phyloP scores from a whole-genome alignment of 257 asterid species.

The Solanum piurae region DNA sequence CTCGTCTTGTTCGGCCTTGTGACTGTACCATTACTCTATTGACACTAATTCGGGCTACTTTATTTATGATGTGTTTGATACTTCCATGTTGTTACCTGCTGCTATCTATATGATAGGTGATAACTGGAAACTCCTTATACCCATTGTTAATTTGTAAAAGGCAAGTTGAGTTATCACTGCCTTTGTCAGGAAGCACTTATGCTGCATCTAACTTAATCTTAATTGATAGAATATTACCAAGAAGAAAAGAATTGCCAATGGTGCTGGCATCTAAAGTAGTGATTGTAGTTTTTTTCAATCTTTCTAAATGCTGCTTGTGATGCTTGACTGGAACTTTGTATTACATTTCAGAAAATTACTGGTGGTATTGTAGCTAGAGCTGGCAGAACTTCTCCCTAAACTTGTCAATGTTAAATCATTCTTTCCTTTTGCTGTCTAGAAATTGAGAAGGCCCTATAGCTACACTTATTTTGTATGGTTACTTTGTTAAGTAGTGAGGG shows the following conservation, averaged over 20 bases:
- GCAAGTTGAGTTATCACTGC: no score
- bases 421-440: not conserved
- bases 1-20: not conserved
- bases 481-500: not conserved
- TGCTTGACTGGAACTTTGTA: not conserved
- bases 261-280: not conserved
- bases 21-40: not conserved
- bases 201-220: not conserved
- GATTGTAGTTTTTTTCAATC: not conserved
- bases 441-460: not conserved
- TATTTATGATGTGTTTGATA: not conserved
- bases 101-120: not conserved
- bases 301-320: not conserved
- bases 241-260: not conserved
- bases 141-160: no score
- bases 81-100: not conserved
- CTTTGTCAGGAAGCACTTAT: not conserved
- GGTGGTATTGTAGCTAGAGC: not conserved
- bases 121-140: not conserved
- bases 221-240: not conserved
- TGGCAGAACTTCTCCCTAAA: not conserved
- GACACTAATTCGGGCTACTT: not conserved
- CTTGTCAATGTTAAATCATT: not conserved
- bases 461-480: not conserved
- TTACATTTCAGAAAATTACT: not conserved